These are phyloP conservation scores for Linum lewisii DNA, from an alignment of 345 rosid genomes.

Conservation along the genomic window DNA sequence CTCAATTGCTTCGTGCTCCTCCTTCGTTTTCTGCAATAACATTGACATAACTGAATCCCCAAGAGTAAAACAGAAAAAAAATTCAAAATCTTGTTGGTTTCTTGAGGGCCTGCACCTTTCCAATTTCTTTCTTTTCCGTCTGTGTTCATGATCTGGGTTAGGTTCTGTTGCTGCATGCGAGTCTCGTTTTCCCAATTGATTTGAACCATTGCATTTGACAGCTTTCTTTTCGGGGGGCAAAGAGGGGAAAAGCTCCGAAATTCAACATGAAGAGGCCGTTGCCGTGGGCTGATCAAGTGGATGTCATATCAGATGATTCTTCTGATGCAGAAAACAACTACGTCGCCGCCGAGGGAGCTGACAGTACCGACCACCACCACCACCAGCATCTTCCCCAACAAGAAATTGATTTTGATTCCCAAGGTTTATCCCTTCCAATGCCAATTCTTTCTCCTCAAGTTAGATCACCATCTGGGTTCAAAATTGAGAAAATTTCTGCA, in stretches of 20 bases:
- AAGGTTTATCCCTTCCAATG: constrained; percentile 29
- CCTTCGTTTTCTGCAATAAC: too few species aligned
- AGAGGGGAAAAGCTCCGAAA: background rate
- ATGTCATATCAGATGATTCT: constrained; percentile 45
- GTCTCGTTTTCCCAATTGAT: background rate
- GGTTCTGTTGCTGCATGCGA: background rate
- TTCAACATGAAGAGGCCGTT: constrained; percentile 37
- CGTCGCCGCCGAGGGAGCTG: constrained; percentile 15
- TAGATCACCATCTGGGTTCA: too few species aligned
- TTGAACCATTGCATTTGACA: background rate
- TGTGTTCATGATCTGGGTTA: background rate
- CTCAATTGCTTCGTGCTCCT: too few species aligned
- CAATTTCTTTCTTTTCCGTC: too few species aligned
- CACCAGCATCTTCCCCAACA: constrained; percentile 10
- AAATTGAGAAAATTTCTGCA: background rate
- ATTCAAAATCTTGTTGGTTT: too few species aligned
- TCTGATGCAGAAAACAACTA: constrained; percentile 38
- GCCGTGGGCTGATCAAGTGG: constrained; percentile 42
- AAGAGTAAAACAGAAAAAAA: too few species aligned
- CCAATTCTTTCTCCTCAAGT: background rate
- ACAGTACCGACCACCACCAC: constrained; percentile 15
- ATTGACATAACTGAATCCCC: too few species aligned
- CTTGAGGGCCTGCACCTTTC: background rate
- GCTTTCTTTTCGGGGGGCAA: background rate
- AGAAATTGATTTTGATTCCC: constrained; percentile 22